Evolutionary conservation across 2,329 filamentous ascomycete species (phyloP), one percentile per base, ranked within the genome.

Genomic region (Akanthomyces lecanii): DNA sequence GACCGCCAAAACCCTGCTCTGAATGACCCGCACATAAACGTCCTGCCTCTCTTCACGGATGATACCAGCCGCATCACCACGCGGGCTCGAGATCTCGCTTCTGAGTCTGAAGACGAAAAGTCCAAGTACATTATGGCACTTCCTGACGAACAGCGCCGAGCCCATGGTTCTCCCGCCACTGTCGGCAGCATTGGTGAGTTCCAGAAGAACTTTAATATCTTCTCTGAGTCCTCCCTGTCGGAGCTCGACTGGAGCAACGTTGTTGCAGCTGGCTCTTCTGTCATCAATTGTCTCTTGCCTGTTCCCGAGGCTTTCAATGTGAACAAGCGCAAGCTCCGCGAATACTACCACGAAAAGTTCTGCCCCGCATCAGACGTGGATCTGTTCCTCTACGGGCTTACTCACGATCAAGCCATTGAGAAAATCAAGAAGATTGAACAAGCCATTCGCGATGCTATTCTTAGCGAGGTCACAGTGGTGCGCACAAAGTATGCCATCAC

Each of bases 401-500:
- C 82, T 10, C 90, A 95, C 69, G 85, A 92, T 54, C 79, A 93
- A 71, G 91, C 90, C 0, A 79, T 92, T 21, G 86, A 92, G 70
- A 95, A 96, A 79, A 95, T 96, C 75, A 89, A 89, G 71, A 80
- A 91, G 67, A 94, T 96, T 64, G 92, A 96, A 73, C 77, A 80
- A 25, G 82, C 80, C n/a, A 82, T 96, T 67, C 86, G 85, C 51
- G 89, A 95, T 74, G 86, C 89, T 4, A 88, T 96, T 60, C 79
- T 96, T 25, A 85, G 87, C n/a, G 91, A 96, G 74, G 91, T 89
- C 0, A 94, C 91, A 0, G 91, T 90, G 0, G 85, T 96, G 52
- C 84, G 92, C 42, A 96, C 92, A 21, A 96, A 94, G 78, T 89
- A 96, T 70, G 89, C 91, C 11, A 87, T 96, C 63, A 96, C 92